Conservation (phyloP, 148 eudicot genomes). For the Diospyros lotus region DNA sequence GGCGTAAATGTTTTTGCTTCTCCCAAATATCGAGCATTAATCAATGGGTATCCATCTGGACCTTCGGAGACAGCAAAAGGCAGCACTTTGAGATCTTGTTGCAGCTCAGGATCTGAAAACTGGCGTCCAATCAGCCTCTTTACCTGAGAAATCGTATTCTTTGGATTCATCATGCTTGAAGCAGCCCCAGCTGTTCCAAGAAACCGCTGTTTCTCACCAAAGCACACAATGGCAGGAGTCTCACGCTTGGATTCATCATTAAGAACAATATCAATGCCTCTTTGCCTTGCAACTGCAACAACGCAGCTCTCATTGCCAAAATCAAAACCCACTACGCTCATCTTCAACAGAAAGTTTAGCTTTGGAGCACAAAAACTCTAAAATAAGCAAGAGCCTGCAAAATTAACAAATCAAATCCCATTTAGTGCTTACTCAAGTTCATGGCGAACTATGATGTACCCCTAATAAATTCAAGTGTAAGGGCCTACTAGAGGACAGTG, state of each 20-base stretch:
- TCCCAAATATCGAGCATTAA: conserved; percentile 72
- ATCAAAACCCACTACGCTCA: conserved; percentile 98
- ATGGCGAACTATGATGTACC: background rate
- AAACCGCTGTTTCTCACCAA: conserved; percentile 95
- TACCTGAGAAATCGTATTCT: conserved; percentile 81
- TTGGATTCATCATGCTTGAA: conserved; percentile 91
- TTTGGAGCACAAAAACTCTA: background rate
- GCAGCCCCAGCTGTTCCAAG: conserved; percentile 97
- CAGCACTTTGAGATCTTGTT: conserved; percentile 57
- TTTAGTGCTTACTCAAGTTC: background rate
- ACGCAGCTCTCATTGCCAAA: conserved; percentile 90
- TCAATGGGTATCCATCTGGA: conserved; percentile 83
- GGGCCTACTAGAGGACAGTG: background rate
- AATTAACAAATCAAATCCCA: background rate
- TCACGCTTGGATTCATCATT: conserved; percentile 94
- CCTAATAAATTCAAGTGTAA: background rate
- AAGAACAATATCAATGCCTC: conserved; percentile 93
- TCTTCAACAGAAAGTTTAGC: conserved; percentile 23
- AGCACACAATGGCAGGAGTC: conserved; percentile 88
- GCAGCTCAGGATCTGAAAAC: conserved; percentile 82
- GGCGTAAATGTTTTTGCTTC: conserved; percentile 67
- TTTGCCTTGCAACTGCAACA: conserved; percentile 96
- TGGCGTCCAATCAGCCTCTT: conserved; percentile 76
- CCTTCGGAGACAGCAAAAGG: conserved; percentile 85
- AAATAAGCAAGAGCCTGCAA: background rate